Evolutionary conservation across 129 eudicot species (phyloP).

Genomic region (Artemisia tridentata): DNA sequence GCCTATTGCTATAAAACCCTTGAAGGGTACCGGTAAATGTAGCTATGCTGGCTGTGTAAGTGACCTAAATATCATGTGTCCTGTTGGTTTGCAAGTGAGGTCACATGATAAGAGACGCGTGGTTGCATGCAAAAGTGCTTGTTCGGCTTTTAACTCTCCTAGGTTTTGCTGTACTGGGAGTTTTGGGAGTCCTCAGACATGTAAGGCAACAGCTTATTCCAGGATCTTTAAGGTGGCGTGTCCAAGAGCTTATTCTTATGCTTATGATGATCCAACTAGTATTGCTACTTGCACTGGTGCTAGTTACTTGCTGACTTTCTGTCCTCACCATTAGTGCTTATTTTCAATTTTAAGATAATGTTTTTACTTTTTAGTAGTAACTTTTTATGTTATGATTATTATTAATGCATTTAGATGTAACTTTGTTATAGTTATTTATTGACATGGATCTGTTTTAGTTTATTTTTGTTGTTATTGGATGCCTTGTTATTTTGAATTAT

Average conservation of each 20-base stretch:
- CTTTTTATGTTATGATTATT: not conserved
- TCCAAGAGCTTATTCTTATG: constrained; percentile 92
- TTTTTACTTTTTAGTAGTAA: not conserved
- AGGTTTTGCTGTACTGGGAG: constrained; percentile 90
- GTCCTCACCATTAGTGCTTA: constrained; percentile 62
- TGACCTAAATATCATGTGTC: constrained; percentile 87
- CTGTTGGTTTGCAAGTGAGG: constrained; percentile 87
- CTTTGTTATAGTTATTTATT: not conserved
- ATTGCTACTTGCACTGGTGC: constrained; percentile 92
- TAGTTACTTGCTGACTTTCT: constrained; percentile 75
- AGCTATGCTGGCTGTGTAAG: constrained; percentile 83
- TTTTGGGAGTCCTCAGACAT: constrained; percentile 74
- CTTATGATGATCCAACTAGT: constrained; percentile 96
- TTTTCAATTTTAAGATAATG: not conserved
- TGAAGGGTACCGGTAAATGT: constrained; percentile 71
- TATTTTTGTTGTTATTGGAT: not conserved
- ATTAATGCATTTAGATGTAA: not conserved
- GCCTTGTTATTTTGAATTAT: constrained; percentile 14
- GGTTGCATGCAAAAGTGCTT: constrained; percentile 96
- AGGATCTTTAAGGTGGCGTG: constrained; percentile 90
- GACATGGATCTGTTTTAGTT: not conserved
- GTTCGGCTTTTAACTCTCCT: constrained; percentile 84
- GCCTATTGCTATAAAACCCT: constrained; percentile 68
- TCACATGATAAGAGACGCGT: constrained; percentile 61
- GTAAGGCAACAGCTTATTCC: constrained; percentile 95